Evolutionary conservation across 73 alveolate genomes (phyloP).

Genomic region (Halteria grandinella): DNA sequence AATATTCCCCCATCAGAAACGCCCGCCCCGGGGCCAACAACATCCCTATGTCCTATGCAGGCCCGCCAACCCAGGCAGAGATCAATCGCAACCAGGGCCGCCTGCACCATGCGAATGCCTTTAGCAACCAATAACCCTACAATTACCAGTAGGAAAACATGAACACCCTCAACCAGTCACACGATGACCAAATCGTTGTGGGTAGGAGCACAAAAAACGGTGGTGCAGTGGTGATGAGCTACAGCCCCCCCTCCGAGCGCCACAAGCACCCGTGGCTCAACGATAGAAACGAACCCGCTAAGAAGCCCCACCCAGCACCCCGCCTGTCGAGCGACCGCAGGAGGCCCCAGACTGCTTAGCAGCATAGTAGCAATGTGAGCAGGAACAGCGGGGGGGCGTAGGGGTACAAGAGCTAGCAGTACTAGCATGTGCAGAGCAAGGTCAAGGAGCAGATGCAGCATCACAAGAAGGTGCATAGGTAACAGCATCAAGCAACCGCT

Average conservation of each 20-base stretch:
- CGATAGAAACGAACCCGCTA: neutral
- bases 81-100: conserved; percentile 25
- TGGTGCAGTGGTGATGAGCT: conserved; percentile 36
- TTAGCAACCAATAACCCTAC: neutral
- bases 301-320: neutral
- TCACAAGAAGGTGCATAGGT: conserved; percentile 1
- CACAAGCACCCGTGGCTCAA: neutral
- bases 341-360: conserved; percentile 12
- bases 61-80: conserved; percentile 50
- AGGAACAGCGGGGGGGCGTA: neutral
- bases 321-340: neutral
- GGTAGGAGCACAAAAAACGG: conserved; percentile 20
- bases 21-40: conserved; percentile 39
- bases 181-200: neutral
- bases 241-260: conserved; percentile 22
- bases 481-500: neutral
- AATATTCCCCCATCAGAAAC: conserved; percentile 29
- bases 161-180: neutral
- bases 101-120: conserved; percentile 11
- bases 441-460: conserved; percentile 7
- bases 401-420: neutral
- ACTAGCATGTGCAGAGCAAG: conserved; percentile 10
- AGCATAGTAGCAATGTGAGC: neutral
- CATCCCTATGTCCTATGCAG: conserved; percentile 51
- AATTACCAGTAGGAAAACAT: neutral